Conservation (phyloP, 2,329 filamentous ascomycete genomes). For the Sporothrix humicola region DNA sequence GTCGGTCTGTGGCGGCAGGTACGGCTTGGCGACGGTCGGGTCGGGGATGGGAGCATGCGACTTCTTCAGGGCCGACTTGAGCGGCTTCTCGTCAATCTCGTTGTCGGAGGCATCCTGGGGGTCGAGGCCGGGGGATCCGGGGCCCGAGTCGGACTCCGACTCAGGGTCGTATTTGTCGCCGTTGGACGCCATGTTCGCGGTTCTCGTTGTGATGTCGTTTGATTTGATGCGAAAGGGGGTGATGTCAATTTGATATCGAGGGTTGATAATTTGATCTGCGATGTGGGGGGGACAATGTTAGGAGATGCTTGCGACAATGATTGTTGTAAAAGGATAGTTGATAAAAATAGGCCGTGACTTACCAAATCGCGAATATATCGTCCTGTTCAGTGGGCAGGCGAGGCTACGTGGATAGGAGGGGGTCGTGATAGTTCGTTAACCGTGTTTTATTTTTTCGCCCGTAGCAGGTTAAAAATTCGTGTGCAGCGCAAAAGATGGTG, state of each 20-base stretch:
- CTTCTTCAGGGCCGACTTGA: slow-evolving; percentile 90
- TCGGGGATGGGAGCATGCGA: slow-evolving; percentile 54
- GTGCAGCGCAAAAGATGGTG: slow-evolving; percentile 37
- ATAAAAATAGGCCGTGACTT: not conserved
- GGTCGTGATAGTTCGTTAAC: slow-evolving; percentile 32
- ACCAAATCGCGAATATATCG: slow-evolving; percentile 21
- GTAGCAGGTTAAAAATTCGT: slow-evolving; percentile 38
- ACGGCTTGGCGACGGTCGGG: slow-evolving; percentile 59
- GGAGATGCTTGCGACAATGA: not conserved
- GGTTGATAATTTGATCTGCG: not conserved
- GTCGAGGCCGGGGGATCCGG: slow-evolving; percentile 65
- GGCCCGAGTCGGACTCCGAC: slow-evolving; percentile 68
- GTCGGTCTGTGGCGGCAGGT: slow-evolving; percentile 85
- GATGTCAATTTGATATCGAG: slow-evolving; percentile 5
- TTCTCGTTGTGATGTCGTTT: slow-evolving; percentile 39
- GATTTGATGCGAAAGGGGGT: slow-evolving; percentile 23
- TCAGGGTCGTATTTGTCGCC: slow-evolving; percentile 67
- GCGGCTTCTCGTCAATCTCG: slow-evolving; percentile 66
- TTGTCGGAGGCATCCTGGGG: slow-evolving; percentile 63
- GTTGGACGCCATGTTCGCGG: slow-evolving; percentile 58
- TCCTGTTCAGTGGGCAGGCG: slow-evolving; percentile 27
- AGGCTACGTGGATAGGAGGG: slow-evolving; percentile 31
- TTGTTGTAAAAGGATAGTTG: not conserved
- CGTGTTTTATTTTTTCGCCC: slow-evolving; percentile 35
- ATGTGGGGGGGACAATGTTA: not conserved